phyloP scores from a whole-genome alignment of 2,329 filamentous ascomycete genomes.

The Aspergillus chevalieri region DNA sequence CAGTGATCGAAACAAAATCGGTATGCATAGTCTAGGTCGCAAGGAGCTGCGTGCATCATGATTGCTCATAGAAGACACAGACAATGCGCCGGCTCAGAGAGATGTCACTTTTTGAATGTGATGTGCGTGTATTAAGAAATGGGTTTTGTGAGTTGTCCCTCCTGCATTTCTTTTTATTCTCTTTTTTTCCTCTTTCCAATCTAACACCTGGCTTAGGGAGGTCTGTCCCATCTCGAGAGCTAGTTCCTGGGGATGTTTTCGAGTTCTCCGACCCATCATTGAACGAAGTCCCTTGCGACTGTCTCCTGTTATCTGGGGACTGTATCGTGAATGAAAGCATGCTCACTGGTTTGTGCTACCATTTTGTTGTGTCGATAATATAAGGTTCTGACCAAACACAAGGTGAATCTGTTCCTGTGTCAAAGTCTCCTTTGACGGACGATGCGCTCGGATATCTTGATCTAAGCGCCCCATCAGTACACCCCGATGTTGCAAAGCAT shows the following conservation, averaged over 20 bases:
- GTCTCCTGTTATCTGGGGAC: conserved; percentile 82
- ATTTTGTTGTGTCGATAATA: not conserved
- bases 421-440: conserved; percentile 78
- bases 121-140: conserved; percentile 85
- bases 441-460: conserved; percentile 71
- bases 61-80: conserved; percentile 30
- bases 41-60: not conserved
- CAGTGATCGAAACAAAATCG: conserved; percentile 80
- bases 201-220: conserved; percentile 52
- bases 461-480: conserved; percentile 72
- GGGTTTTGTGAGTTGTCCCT: conserved; percentile 67
- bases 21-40: conserved; percentile 40
- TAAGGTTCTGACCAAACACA: conserved; percentile 13
- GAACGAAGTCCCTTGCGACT: conserved; percentile 84
- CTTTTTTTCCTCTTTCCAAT: not conserved
- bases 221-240: conserved; percentile 74
- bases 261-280: conserved; percentile 92
- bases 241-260: conserved; percentile 93
- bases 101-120: conserved; percentile 91
- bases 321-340: conserved; percentile 99
- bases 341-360: conserved; percentile 60
- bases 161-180: not conserved
- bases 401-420: conserved; percentile 94
- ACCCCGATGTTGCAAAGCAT: conserved; percentile 75
- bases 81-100: conserved; percentile 88